Evolutionary conservation across 2,329 filamentous ascomycete species (phyloP).

Genomic region (Trichoderma sp.): DNA sequence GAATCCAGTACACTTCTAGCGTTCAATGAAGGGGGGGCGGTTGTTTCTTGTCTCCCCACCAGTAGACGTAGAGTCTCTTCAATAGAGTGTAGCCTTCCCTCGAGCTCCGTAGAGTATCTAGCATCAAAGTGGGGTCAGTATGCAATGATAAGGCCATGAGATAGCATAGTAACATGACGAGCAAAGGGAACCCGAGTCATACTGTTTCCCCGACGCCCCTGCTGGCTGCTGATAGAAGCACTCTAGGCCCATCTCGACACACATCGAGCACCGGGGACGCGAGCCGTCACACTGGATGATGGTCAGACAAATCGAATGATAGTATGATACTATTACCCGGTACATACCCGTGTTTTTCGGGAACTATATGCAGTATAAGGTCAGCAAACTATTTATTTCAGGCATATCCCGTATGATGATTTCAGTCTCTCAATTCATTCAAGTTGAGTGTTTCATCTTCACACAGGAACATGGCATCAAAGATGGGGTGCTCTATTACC

Average conservation of each 20-base stretch:
- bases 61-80: slow-evolving; percentile 5
- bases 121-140: not conserved
- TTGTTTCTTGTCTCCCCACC: not conserved
- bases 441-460: not conserved
- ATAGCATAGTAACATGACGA: not conserved
- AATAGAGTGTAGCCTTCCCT: not conserved
- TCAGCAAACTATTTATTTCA: not conserved
- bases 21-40: not conserved
- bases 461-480: not conserved
- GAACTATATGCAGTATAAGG: not conserved
- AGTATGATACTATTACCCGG: not conserved
- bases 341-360: slow-evolving; percentile 10
- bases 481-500: not conserved
- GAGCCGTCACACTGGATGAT: not conserved
- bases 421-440: not conserved
- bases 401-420: not conserved
- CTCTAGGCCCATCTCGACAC: slow-evolving; percentile 6
- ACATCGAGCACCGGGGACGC: slow-evolving; percentile 1
- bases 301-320: not conserved
- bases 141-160: not conserved
- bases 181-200: not conserved
- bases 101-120: slow-evolving; percentile 1
- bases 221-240: slow-evolving; percentile 9
- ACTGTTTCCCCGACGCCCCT: not conserved
- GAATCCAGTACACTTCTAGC: not conserved